Evolutionary conservation across 2,329 filamentous ascomycete species (phyloP).

Genomic region (Sporothrix curviconia): DNA sequence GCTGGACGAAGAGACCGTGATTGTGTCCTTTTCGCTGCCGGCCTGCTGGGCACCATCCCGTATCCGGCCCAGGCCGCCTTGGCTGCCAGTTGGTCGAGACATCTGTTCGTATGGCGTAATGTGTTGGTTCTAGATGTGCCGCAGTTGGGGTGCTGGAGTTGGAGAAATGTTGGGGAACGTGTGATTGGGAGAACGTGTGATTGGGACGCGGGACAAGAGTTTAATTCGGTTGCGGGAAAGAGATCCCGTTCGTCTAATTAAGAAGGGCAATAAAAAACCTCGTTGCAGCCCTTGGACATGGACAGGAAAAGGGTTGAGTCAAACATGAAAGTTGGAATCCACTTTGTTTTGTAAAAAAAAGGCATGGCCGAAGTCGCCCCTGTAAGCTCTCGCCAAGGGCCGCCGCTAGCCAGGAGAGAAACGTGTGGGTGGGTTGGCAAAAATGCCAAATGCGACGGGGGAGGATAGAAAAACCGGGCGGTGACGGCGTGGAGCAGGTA

Average conservation of each 20-base stretch:
- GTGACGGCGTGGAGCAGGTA: background rate
- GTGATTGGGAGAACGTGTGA: background rate
- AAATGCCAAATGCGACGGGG: background rate
- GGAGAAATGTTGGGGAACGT: background rate
- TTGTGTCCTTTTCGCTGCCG: background rate
- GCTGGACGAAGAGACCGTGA: background rate
- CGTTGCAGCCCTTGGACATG: no score
- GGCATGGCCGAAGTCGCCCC: background rate
- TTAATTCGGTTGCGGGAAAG: no score
- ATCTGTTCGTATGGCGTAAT: background rate
- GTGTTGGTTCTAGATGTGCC: background rate
- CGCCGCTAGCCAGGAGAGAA: background rate
- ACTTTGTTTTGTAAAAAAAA: background rate
- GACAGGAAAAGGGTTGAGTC: background rate
- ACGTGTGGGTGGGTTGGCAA: background rate
- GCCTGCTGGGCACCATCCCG: background rate
- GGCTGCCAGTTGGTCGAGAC: background rate
- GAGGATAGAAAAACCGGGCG: background rate
- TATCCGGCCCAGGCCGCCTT: background rate
- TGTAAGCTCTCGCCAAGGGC: background rate
- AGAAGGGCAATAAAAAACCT: no score
- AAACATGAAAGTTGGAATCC: background rate
- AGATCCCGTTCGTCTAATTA: no score
- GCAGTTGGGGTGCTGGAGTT: background rate
- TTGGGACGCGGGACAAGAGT: background rate